Base-by-base conservation (phyloP, 75 land plant species). In the Ceratopteris richardii region DNA sequence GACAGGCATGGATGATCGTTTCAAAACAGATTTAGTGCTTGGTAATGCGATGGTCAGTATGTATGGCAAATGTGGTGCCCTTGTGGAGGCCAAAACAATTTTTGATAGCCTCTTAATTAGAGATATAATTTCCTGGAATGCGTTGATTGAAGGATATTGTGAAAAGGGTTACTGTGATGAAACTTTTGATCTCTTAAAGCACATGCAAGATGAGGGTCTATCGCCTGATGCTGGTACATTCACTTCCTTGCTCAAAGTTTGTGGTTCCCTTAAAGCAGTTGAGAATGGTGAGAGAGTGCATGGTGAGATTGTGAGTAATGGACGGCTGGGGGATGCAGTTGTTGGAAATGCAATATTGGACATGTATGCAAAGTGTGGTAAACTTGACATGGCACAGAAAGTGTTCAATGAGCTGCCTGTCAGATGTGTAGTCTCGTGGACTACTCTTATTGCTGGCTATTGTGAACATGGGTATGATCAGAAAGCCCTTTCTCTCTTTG, bases 91-190 rank as follows among this genome's bases (percentile, higher is more conserved):
- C 14, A 26, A 62, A 28, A 27, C 12, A 25, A 51, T 58, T 0
- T 80, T 80, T 47, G 54, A 62, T 50, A 54, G 10, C 3, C 66
- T 80, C 36, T 11, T 19, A n/a, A 20, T 23, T 11, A 73, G 66
- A 0, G 71, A 72, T 58, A 65, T 72, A 11, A 62, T 80, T 31
- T 77, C 77, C 3, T 80, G 75, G 72, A 80, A 74, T 9, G 65
- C 76, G 4, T 25, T 80, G 57, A 76, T 77, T 31, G 42, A 72
- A 11, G 86, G 61, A 31, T 62, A 69, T 47, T 52, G 51, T 54
- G 67, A 62, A 3, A 53, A 66, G 24, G 83, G 73, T 11, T 17
- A 22, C 21, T 43, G 41, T 10, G 29, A 41, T 13, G 59, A 74
- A 29, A 74, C 82, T 24, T 44, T 74, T n/a, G 2, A 55, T 0